These are phyloP conservation scores for Gaeumannomyces tritici DNA, from an alignment of 2,329 filamentous ascomycete genomes.

Conservation along the genomic window DNA sequence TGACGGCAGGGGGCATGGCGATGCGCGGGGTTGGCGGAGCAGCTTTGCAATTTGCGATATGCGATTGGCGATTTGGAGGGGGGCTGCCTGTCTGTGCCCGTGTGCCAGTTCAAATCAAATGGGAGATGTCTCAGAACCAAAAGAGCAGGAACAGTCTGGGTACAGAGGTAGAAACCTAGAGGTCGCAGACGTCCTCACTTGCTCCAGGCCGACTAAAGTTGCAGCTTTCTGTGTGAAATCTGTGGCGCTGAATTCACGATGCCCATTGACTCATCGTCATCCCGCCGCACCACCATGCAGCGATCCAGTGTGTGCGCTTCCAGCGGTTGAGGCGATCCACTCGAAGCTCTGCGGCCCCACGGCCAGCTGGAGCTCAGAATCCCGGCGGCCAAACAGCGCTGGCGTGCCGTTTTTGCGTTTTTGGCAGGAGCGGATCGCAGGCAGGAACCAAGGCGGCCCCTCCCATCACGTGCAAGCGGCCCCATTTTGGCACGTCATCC, in stretches of 20 bases:
- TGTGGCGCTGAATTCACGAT: background rate
- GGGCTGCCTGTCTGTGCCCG: no score
- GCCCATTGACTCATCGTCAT: background rate
- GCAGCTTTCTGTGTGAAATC: no score
- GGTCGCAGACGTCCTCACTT: background rate
- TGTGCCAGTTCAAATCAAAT: no score
- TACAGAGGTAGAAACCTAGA: no score
- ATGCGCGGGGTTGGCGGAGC: background rate
- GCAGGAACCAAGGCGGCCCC: background rate
- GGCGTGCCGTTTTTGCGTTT: background rate
- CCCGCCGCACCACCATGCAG: no score
- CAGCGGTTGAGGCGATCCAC: background rate
- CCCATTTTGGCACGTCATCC: background rate
- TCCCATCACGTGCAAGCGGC: background rate
- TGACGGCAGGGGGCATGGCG: constrained; percentile 65
- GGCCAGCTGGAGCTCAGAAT: background rate
- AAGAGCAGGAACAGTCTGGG: no score
- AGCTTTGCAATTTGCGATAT: background rate
- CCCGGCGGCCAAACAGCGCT: background rate
- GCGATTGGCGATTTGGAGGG: no score
- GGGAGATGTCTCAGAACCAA: no score
- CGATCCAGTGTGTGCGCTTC: background rate
- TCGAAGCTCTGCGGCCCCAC: background rate
- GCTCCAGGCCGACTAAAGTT: background rate
- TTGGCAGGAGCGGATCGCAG: background rate